Evolutionary conservation across 768 basidiomycete genomes (phyloP), one percentile per base, ranked within the genome.

Genomic region (Lentinula detonsa): DNA sequence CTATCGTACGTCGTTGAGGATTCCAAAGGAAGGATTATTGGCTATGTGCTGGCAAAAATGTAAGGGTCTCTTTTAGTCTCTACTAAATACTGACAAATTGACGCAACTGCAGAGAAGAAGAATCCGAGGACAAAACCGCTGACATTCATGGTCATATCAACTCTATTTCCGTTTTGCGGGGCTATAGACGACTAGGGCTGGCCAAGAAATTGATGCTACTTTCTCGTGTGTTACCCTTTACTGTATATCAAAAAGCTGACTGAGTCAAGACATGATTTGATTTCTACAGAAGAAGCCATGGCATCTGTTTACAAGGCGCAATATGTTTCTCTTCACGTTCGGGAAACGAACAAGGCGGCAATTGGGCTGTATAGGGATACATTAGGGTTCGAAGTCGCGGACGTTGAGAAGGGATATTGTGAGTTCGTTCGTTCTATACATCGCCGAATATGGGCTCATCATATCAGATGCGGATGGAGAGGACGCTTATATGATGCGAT

Each of bases 41-140:
- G 95, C 34, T 98, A 98, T 71, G 95, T 96, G 39, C 76, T 98
- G n/a, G 93, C 91, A 2, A 95, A 95, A 73, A 96, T 97, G 95
- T 96, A 63, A 50, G 84, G 75, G 1, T 8, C 2, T 7, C 33
- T 42, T 42, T 23, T n/a, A 4, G 59, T 15, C 40, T 21, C 34
- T 31, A 18, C 21, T 63, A 31, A 42, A 57, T n/a, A 42, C 53
- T 13, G 16, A n/a, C 18, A 8, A 31, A 15, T 2, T 1, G 31
- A 16, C 31, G 7, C 21, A 5, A 21, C n/a, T n/a, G 15, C 45
- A 76, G 72, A 37, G 77, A 78, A 16, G 76, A 76, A 63, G 71
- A 71, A 40, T 62, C 63, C 51, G 81, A 81, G 60, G 85, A 84
- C 54, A 83, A 85, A 31, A 80, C 81, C 1, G 79, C 81, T 23